Percentiles rank a stretch among this genome's conserved stretches.
Evolutionary conservation across 2,329 filamentous ascomycete species (phyloP).

Genomic region (Apiospora hydei): DNA sequence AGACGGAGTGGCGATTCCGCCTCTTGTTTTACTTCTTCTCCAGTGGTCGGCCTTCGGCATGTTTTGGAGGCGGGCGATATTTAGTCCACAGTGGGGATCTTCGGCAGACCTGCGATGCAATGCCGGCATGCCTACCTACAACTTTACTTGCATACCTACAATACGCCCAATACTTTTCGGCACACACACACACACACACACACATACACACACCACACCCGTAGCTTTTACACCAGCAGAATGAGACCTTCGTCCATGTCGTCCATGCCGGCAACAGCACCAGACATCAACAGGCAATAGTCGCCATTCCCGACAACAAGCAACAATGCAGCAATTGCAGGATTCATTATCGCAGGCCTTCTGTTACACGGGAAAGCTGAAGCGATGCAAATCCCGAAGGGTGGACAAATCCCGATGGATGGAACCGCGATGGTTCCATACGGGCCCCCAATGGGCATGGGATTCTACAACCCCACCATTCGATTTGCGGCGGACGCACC

Average conservation of each 20-base stretch:
- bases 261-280: neutral
- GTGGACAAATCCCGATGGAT: conserved; percentile 8
- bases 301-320: neutral
- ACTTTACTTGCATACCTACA: neutral
- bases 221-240: neutral
- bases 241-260: neutral
- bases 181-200: neutral
- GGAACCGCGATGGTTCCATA: neutral
- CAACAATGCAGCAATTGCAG: neutral
- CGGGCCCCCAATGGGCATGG: neutral
- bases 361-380: conserved; percentile 2
- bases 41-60: conserved; percentile 2
- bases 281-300: neutral
- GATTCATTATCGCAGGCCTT: neutral
- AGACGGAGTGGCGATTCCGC: conserved; percentile 19
- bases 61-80: conserved; percentile 10
- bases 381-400: neutral
- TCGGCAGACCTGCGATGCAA: conserved; percentile 10
- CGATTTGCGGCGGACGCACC: neutral
- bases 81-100: conserved; percentile 11
- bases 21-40: conserved; percentile 12
- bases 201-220: neutral
- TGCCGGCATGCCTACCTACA: neutral
- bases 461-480: conserved; percentile 10
- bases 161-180: neutral